These are phyloP conservation scores for Isoetes engelmannii DNA, from an alignment of 83 land plant species.

Conservation along the genomic window DNA sequence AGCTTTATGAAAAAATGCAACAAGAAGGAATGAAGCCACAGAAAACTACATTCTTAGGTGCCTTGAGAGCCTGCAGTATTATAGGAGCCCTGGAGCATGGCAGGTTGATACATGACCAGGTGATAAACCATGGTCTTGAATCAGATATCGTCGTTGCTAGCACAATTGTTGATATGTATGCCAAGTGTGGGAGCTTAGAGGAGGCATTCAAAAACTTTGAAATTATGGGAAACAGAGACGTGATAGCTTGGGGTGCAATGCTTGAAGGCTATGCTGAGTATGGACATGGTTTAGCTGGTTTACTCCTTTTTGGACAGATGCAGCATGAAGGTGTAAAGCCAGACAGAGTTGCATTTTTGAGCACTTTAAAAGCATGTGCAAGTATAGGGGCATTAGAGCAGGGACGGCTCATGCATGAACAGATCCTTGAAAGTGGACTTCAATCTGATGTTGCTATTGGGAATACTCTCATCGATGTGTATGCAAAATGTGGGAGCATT, in stretches of 20 bases:
- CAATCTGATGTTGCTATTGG: not conserved
- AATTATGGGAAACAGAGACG: slow-evolving; percentile 1
- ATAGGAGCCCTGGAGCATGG: slow-evolving; percentile 10
- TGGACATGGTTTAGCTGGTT: not conserved
- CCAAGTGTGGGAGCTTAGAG: slow-evolving; percentile 6
- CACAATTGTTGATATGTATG: slow-evolving; percentile 13
- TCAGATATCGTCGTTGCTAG: not conserved
- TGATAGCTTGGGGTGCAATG: slow-evolving; percentile 13
- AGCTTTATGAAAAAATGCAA: no score
- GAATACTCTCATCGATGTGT: slow-evolving; percentile 6
- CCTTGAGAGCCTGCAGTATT: slow-evolving; percentile 5
- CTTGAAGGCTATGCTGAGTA: not conserved
- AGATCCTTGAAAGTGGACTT: not conserved
- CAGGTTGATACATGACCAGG: slow-evolving; percentile 13
- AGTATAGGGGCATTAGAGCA: not conserved
- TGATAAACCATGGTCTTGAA: not conserved
- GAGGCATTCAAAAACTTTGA: slow-evolving; percentile 3
- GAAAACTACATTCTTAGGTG: not conserved
- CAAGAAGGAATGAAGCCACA: not conserved
- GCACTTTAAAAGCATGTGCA: slow-evolving; percentile 1
- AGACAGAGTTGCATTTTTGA: not conserved
- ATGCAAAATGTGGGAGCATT: slow-evolving; percentile 8
- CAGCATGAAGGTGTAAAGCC: slow-evolving; percentile 2
- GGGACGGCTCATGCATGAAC: not conserved
- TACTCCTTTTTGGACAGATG: slow-evolving; percentile 7